Evolutionary conservation across 2,329 filamentous ascomycete genomes (phyloP).

Genomic region (Alternaria sp.): DNA sequence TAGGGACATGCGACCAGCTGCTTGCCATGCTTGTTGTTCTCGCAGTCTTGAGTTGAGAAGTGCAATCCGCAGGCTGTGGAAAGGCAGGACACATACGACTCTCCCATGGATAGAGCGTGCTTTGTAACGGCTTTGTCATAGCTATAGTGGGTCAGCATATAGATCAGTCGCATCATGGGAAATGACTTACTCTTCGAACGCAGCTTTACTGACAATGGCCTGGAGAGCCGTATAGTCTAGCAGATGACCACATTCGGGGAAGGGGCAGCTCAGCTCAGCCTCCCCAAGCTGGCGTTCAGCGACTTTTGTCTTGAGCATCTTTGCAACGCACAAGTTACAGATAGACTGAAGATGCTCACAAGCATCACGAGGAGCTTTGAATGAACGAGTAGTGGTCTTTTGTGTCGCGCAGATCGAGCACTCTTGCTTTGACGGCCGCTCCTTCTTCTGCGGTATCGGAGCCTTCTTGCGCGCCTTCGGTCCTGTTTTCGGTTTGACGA

Average conservation of each 20-base stretch:
- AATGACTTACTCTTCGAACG: conserved; percentile 26
- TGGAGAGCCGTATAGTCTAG: conserved; percentile 21
- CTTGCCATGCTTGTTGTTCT: neutral
- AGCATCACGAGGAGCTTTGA: conserved; percentile 13
- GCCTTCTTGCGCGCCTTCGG: conserved; percentile 6
- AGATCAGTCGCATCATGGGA: too few species aligned
- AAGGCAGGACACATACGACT: conserved; percentile 31
- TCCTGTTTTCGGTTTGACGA: conserved; percentile 8
- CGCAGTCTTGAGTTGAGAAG: conserved; percentile 37
- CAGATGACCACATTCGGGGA: conserved; percentile 20
- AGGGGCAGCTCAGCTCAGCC: conserved; percentile 25
- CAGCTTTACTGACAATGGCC: conserved; percentile 13
- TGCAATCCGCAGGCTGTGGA: conserved; percentile 28
- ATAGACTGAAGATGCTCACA: conserved; percentile 34
- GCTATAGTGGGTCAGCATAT: conserved; percentile 21
- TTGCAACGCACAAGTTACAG: conserved; percentile 32
- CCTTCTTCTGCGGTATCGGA: conserved; percentile 15
- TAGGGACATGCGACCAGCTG: conserved; percentile 35
- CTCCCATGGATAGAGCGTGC: conserved; percentile 21
- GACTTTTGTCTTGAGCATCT: conserved; percentile 31
- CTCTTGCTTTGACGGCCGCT: conserved; percentile 20
- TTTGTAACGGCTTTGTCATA: conserved; percentile 32
- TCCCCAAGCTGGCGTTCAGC: conserved; percentile 22
- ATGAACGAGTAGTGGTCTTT: conserved; percentile 18
- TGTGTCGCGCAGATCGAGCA: conserved; percentile 29